Evolutionary conservation across 345 rosid genomes (phyloP), one percentile per base, ranked within the genome.

Genomic region (Moricandia arvensis): DNA sequence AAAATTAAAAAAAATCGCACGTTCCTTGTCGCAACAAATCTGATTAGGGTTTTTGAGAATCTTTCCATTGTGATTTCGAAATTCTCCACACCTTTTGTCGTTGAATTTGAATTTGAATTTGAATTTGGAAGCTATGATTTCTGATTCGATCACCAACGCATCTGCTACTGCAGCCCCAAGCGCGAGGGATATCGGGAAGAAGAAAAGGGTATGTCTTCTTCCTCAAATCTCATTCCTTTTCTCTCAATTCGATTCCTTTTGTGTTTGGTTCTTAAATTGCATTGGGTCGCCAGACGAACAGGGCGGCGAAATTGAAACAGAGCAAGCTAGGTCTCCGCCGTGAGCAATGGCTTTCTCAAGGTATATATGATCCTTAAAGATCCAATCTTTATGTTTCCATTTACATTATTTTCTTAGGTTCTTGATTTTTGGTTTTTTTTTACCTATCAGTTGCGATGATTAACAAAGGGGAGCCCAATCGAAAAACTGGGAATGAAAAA

Each of bases 281-380:
- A 65, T 64, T 68, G 74, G 75, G 41, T 76, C 83, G 49, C 68
- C 78, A 91, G 97, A 85, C 82, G 33, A 87, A 93, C 81, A 85
- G 96, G 89, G 82, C 96, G 4, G 97, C 96, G n/a, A 91, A 88
- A 83, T 75, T 93, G 87, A 93, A 89, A 85, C 97, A 91, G 85
- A 86, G 87, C 89, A 93, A 93, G 86, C 86, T 93, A 0, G 96
- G 89, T 77, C 96, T 86, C 15, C 97, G 98, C 41, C 96, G 98
- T 13, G 97, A 91, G 82, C 98, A 93, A 83, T 93, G 98, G 98
- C 96, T 91, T 72, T 88, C 98, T 69, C 98, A 93, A 83, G 90
- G 98, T 91, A 74, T 10, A 0, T 21, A 73, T 10, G 72, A 29
- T 59, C 17, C 58, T 27, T 7, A 73, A 68, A 15, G 24, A 34